These are phyloP conservation scores for Saccharomycopsis fermentans DNA, from an alignment of 805 yeast species.

Conservation along the genomic window DNA sequence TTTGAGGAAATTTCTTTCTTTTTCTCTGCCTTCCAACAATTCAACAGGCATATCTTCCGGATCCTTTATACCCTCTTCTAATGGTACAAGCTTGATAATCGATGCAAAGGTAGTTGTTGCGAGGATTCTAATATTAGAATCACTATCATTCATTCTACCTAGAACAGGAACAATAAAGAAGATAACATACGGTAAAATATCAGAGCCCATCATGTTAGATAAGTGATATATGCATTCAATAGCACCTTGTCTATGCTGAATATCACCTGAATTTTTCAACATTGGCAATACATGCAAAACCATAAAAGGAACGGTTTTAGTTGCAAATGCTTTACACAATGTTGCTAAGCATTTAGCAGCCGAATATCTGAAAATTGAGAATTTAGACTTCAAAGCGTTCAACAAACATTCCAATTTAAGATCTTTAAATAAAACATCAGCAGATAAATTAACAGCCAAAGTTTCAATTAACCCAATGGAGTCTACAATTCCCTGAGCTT, in stretches of 20 bases:
- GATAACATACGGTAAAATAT: conserved; percentile 86
- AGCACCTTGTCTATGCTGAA: conserved; percentile 81
- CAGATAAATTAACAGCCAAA: conserved; percentile 50
- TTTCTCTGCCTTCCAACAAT: conserved; percentile 77
- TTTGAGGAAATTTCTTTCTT: conserved; percentile 86
- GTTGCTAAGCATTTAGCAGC: conserved; percentile 84
- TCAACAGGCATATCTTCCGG: conserved; percentile 85
- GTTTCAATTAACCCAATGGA: conserved; percentile 75
- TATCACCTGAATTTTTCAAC: conserved; percentile 62
- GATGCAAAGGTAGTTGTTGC: conserved; percentile 97
- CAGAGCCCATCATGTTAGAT: conserved; percentile 75
- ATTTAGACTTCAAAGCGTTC: conserved; percentile 51
- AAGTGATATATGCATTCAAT: conserved; percentile 85
- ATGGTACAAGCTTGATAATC: conserved; percentile 87
- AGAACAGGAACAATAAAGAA: conserved; percentile 91
- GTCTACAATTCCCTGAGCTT: conserved; percentile 79
- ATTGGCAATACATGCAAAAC: conserved; percentile 74
- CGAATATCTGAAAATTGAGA: conserved; percentile 78
- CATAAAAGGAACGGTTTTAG: conserved; percentile 63
- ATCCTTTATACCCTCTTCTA: conserved; percentile 95
- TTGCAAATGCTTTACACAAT: conserved; percentile 58
- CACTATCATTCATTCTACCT: conserved; percentile 96
- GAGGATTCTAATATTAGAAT: conserved; percentile 73
- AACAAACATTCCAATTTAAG: conserved; percentile 46
- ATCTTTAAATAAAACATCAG: conserved; percentile 34